Evolutionary conservation across 1,284 basidiomycete species (phyloP).

Genomic region (Fomitiporia mediterranea): DNA sequence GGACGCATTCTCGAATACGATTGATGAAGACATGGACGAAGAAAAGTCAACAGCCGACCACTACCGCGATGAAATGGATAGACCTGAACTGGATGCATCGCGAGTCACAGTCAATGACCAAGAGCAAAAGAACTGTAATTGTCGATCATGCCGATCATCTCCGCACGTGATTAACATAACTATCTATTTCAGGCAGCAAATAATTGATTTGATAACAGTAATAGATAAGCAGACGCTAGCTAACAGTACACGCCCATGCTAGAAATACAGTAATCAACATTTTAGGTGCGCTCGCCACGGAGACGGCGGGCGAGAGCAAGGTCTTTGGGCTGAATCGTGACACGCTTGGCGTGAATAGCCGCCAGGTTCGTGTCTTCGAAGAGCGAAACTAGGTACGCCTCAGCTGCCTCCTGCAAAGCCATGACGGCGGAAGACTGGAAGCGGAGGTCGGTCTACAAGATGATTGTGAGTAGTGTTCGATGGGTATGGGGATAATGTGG

Average conservation of each 20-base stretch:
- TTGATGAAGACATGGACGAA: slow-evolving; percentile 12
- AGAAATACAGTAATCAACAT: background rate
- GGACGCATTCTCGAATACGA: slow-evolving; percentile 2
- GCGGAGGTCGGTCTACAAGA: slow-evolving; percentile 64
- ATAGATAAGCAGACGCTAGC: slow-evolving; percentile 1
- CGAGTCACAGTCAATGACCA: background rate
- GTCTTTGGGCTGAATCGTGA: slow-evolving; percentile 69
- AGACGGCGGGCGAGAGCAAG: slow-evolving; percentile 66
- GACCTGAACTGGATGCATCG: slow-evolving; percentile 5
- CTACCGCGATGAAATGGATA: slow-evolving; percentile 3
- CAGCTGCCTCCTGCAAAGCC: slow-evolving; percentile 75
- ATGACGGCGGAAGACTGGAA: slow-evolving; percentile 79
- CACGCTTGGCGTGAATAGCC: slow-evolving; percentile 68
- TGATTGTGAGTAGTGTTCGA: slow-evolving; percentile 1
- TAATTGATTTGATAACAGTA: background rate
- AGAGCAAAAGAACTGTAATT: background rate
- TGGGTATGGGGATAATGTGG: slow-evolving; percentile 25
- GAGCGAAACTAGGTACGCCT: slow-evolving; percentile 75
- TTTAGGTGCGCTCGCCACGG: slow-evolving; percentile 54
- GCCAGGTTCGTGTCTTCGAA: slow-evolving; percentile 68
- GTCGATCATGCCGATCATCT: background rate
- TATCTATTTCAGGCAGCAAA: background rate
- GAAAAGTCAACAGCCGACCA: background rate
- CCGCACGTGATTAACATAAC: slow-evolving; percentile 1
- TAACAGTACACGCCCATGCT: slow-evolving; percentile 6